phyloP scores from a whole-genome alignment of 495 filamentous ascomycete species.

The Penicillium riverlandense region DNA sequence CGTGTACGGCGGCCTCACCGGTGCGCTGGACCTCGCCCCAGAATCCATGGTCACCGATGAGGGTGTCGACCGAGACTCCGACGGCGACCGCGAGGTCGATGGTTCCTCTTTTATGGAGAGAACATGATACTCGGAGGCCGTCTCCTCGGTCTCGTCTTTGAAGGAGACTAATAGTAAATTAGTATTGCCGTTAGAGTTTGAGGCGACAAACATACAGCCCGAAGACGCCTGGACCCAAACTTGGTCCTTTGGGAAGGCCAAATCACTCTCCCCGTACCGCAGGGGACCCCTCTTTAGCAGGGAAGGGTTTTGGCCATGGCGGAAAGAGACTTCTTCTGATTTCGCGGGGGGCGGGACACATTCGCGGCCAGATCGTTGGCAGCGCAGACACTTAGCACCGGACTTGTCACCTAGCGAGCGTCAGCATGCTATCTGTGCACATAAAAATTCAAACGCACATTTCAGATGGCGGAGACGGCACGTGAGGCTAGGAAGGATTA shows the following conservation, averaged over 20 bases:
- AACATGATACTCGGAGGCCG: conserved; percentile 34
- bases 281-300: conserved; percentile 32
- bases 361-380: conserved; percentile 36
- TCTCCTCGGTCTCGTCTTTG: conserved; percentile 37
- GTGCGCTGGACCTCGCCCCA: conserved; percentile 7
- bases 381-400: conserved; percentile 32
- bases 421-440: background rate
- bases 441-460: conserved; percentile 18
- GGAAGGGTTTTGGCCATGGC: conserved; percentile 38
- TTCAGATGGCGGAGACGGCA: conserved; percentile 42
- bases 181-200: background rate
- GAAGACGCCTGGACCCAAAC: conserved; percentile 27
- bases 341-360: conserved; percentile 34
- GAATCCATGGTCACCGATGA: conserved; percentile 20
- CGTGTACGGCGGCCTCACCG: conserved; percentile 6
- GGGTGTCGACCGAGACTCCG: conserved; percentile 18
- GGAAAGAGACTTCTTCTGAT: conserved; percentile 36
- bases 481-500: conserved; percentile 26
- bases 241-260: conserved; percentile 34
- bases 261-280: conserved; percentile 36
- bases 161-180: conserved; percentile 23
- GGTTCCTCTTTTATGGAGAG: conserved; percentile 15
- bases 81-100: conserved; percentile 15
- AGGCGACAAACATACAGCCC: conserved; percentile 17
- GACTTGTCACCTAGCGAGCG: conserved; percentile 31